Percentiles rank a stretch among this genome's conserved stretches.
Conservation (phyloP, 352 stramenopile genomes). For the Aphanomyces invadans region DNA sequence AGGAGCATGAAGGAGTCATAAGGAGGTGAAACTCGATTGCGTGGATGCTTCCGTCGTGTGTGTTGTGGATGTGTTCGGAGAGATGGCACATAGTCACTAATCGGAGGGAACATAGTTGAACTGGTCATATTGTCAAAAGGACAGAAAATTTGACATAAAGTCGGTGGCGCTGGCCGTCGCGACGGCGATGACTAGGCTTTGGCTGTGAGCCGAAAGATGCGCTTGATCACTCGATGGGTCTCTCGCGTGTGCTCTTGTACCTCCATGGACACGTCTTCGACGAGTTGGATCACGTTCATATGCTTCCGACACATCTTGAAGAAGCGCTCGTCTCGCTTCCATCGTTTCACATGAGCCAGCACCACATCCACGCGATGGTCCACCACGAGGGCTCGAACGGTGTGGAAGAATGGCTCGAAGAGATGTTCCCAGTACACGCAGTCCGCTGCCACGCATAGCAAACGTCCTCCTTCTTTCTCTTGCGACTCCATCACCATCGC, state of each 20-base stretch:
- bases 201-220: constrained; percentile 18
- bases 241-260: not conserved
- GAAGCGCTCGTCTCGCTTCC: constrained; percentile 19
- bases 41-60: too few relatives aligned
- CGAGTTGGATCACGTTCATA: constrained; percentile 13
- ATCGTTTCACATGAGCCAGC: constrained; percentile 20
- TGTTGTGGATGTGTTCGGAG: too few relatives aligned
- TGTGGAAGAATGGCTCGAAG: constrained; percentile 19
- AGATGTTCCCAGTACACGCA: constrained; percentile 25
- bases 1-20: too few relatives aligned
- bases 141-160: not conserved
- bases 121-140: too few relatives aligned
- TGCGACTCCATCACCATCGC: not conserved
- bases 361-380: constrained; percentile 4
- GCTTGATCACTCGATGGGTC: constrained; percentile 3
- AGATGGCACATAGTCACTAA: not conserved
- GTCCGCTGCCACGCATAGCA: constrained; percentile 14
- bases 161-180: too few relatives aligned
- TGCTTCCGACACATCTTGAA: constrained; percentile 14
- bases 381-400: constrained; percentile 1
- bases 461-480: not conserved
- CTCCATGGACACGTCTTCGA: constrained; percentile 5
- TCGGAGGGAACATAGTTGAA: too few relatives aligned
- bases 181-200: not conserved
- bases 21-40: too few relatives aligned